These are phyloP conservation scores for Crataegus laevigata DNA, from an alignment of 306 rosid genomes.

Conservation along the genomic window DNA sequence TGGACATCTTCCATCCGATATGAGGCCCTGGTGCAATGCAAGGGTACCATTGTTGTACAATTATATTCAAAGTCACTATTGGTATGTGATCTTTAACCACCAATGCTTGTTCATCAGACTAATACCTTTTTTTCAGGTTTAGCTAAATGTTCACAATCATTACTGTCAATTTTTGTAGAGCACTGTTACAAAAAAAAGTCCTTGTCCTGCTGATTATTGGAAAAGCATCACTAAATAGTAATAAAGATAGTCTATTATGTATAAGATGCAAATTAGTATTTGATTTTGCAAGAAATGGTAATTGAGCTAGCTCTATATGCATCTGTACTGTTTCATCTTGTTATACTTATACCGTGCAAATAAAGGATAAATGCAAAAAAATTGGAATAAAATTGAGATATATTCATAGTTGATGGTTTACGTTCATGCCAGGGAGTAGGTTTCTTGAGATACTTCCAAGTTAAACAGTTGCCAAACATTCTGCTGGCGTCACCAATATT, in stretches of 20 bases:
- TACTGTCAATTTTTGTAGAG: too few species aligned
- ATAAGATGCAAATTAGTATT: too few species aligned
- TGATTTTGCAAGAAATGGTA: too few species aligned
- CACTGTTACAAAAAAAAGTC: too few species aligned
- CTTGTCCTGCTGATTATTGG: too few species aligned
- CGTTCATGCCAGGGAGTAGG: slow-evolving; percentile 70
- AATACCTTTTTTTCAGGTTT: not conserved
- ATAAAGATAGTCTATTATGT: too few species aligned
- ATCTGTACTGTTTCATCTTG: too few species aligned
- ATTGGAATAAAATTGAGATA: not conserved
- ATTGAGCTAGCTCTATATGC: too few species aligned
- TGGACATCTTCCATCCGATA: slow-evolving; percentile 41
- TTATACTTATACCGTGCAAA: too few species aligned
- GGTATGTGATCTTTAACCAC: slow-evolving; percentile 41
- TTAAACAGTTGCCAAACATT: slow-evolving; percentile 84
- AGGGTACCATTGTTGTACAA: slow-evolving; percentile 69
- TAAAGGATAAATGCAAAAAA: too few species aligned
- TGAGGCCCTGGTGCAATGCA: slow-evolving; percentile 92
- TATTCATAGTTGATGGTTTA: slow-evolving; percentile 7
- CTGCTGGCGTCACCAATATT: slow-evolving; percentile 78
- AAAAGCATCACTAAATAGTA: too few species aligned
- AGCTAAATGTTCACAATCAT: not conserved
- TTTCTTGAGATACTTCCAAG: slow-evolving; percentile 76
- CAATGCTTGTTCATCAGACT: not conserved
- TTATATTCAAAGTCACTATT: slow-evolving; percentile 78